These are phyloP conservation scores for Strigomonas galati DNA, from an alignment of 208 protist genomes.

Conservation along the genomic window DNA sequence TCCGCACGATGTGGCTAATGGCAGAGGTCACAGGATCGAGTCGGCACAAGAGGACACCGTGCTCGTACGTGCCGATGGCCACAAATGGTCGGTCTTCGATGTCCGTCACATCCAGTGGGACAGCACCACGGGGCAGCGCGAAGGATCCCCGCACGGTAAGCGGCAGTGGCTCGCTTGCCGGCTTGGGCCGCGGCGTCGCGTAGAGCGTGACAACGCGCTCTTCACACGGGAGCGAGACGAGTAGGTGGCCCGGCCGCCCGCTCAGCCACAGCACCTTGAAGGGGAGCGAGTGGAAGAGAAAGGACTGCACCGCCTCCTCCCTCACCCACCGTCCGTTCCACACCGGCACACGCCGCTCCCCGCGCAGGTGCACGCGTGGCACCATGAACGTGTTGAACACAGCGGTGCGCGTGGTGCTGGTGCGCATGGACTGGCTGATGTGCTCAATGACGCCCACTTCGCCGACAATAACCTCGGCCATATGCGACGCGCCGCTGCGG, in stretches of 20 bases:
- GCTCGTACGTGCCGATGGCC: constrained; percentile 62
- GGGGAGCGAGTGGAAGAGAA: constrained; percentile 52
- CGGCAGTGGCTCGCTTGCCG: constrained; percentile 1
- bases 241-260: constrained; percentile 23
- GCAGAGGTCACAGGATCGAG: constrained; percentile 24
- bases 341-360: background rate
- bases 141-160: constrained; percentile 24
- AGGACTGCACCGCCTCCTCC: constrained; percentile 16
- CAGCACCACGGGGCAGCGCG: constrained; percentile 42
- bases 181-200: background rate
- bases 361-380: background rate
- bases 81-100: constrained; percentile 44
- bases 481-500: constrained; percentile 15
- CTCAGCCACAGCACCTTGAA: constrained; percentile 59
- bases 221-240: constrained; percentile 73
- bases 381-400: background rate
- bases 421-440: background rate
- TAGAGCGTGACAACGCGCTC: constrained; percentile 63
- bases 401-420: background rate
- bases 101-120: constrained; percentile 71
- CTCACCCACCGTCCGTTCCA: background rate
- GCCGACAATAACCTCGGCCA: constrained; percentile 52
- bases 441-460: constrained; percentile 32
- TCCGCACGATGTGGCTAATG: constrained; percentile 29
- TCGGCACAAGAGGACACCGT: constrained; percentile 62